A percentile compares a stretch with the other conserved stretches of the same genome.
phyloP scores from a whole-genome alignment of 202 grass and related monocot species.

The Elaeis oleifera region DNA sequence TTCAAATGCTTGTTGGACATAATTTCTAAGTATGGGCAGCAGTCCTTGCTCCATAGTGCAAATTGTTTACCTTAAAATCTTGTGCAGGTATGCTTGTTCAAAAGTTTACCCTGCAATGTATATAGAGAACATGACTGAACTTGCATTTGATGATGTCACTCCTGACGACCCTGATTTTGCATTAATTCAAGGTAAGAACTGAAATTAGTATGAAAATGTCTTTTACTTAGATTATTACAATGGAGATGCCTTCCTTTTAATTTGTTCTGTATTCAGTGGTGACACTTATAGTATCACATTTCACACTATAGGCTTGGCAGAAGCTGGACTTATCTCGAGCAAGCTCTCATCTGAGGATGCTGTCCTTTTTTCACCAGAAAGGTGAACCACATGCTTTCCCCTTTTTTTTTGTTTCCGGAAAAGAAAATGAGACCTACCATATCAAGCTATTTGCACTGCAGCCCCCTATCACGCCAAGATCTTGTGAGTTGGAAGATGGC shows the following conservation, averaged over 20 bases:
- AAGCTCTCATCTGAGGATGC: constrained; percentile 58
- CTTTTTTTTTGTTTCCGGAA: not conserved
- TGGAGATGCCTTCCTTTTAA: no score
- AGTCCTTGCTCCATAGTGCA: no score
- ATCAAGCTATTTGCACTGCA: constrained; percentile 20
- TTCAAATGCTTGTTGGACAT: no score
- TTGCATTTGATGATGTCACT: constrained; percentile 89
- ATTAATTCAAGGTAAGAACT: constrained; percentile 73
- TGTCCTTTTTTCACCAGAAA: constrained; percentile 61
- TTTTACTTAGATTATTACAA: no score
- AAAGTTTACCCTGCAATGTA: constrained; percentile 99
- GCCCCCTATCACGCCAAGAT: constrained; percentile 80
- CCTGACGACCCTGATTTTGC: constrained; percentile 83
- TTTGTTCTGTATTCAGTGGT: no score
- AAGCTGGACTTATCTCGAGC: constrained; percentile 85
- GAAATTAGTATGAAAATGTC: no score
- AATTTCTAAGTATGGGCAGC: no score
- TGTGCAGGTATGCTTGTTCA: constrained; percentile 57
- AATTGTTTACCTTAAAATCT: constrained; percentile 27
- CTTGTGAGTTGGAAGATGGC: constrained; percentile 94
- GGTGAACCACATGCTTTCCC: constrained; percentile 31
- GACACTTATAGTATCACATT: constrained; percentile 10
- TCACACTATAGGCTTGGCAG: constrained; percentile 62
- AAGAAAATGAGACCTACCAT: constrained; percentile 5
- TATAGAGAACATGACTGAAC: constrained; percentile 78